Evolutionary conservation across 1,139 yeast species (phyloP).

Genomic region (Scheffersomyces stambukii): DNA sequence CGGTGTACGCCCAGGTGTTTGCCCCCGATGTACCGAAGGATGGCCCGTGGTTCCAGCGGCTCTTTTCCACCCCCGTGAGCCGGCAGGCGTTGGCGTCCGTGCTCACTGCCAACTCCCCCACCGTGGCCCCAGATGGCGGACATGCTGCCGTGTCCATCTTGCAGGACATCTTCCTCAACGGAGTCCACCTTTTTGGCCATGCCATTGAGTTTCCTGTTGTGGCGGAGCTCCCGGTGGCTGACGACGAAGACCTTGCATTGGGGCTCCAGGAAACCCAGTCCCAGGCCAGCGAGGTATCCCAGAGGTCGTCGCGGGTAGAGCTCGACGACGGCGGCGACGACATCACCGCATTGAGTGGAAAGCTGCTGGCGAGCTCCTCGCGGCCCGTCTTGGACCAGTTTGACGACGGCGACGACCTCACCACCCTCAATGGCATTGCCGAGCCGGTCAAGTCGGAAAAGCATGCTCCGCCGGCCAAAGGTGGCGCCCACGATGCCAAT

Average conservation of each 20-base stretch:
- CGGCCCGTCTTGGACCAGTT: constrained; percentile 7
- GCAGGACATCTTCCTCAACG: constrained; percentile 18
- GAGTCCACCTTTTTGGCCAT: constrained; percentile 16
- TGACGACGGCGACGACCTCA: constrained; percentile 30
- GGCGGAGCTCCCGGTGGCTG: constrained; percentile 10
- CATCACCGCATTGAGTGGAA: constrained; percentile 17
- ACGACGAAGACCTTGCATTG: constrained; percentile 21
- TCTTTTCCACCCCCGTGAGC: constrained; percentile 26
- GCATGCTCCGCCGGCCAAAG: no score
- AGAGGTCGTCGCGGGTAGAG: constrained; percentile 2
- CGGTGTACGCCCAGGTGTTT: constrained; percentile 26
- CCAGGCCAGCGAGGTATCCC: no score
- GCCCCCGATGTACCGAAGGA: constrained; percentile 16
- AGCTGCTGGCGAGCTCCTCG: constrained; percentile 6
- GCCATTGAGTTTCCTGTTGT: constrained; percentile 11
- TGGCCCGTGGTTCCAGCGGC: constrained; percentile 17
- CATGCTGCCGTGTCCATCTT: constrained; percentile 8
- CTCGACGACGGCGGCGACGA: constrained; percentile 21
- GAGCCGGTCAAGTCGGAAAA: no score
- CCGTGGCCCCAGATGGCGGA: constrained; percentile 4
- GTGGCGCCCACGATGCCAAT: neutral
- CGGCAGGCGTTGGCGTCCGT: constrained; percentile 20
- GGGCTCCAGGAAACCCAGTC: no score
- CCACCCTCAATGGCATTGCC: constrained; percentile 20
- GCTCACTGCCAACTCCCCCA: constrained; percentile 20